Evolutionary conservation across 495 filamentous ascomycete genomes (phyloP), one percentile per base, ranked within the genome.

Genomic region (Parmelia sp.): DNA sequence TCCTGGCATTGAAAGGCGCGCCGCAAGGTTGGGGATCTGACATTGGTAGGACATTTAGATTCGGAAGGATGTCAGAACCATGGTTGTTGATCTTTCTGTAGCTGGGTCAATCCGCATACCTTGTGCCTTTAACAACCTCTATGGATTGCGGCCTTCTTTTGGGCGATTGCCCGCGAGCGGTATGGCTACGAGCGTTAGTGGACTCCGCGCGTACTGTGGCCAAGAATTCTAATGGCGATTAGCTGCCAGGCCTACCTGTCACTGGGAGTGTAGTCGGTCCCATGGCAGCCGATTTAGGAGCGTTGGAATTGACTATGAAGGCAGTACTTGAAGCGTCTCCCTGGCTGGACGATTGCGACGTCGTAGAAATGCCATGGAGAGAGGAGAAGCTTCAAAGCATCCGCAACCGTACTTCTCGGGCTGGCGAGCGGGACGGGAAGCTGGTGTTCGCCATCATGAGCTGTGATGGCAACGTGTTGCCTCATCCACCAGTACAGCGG

Each of bases 391-490:
- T 56, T 23, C 65, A 53, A 3, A 14, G 4, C 47, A 29, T 51
- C 8, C 47, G 47, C 10, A 51, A 11, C 23, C 0, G 47, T 8
- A 51, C 12, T n/a, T 6, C 23, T 27, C 47, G 44, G 12, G 7
- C 1, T 9, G 7, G n/a, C 7, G 44, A 47, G 44, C 23, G 23
- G n/a, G 44, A 47, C 12, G 44, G n/a, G 11, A 47, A 47, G n/a
- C 74, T 88, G 31, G 71, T 76, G 1, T 83, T 88, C 71, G 85
- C 72, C 0, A 70, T 86, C 8, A 74, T 82, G 69, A 71, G 69
- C 31, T 71, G 78, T 58, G 79, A 88, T 71, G 82, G 82, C 0
- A 49, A 77, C 1, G 77, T 77, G 6, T 70, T 65, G 7, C 74
- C 79, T 21, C 77, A 80, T 23, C 84, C 84, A 3, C 86, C 81